phyloP scores from a whole-genome alignment of 305 asterid genomes.

The Solanum aculeatissimum region DNA sequence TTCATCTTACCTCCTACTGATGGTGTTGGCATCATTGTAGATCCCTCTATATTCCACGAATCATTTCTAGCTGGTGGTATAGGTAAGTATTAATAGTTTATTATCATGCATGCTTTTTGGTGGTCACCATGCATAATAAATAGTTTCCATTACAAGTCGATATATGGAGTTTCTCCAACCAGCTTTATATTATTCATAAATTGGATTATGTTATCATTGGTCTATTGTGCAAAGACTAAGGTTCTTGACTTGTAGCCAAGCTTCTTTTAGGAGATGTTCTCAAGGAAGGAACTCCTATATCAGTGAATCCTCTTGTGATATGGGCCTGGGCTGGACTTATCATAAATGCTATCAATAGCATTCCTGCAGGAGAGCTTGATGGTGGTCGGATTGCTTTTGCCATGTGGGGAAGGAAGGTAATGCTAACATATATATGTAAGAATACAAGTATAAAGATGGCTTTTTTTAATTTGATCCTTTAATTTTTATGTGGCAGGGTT shows the following conservation, averaged over 20 bases:
- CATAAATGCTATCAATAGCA: conserved; percentile 84
- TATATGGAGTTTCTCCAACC: background rate
- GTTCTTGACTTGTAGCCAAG: conserved; percentile 53
- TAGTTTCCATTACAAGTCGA: background rate
- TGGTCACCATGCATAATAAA: background rate
- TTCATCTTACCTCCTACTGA: conserved; percentile 83
- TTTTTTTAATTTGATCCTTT: no score
- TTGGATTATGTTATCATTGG: background rate
- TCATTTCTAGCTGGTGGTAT: conserved; percentile 86
- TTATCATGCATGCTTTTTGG: background rate
- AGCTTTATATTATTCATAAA: background rate
- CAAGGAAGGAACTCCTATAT: conserved; percentile 71
- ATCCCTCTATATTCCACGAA: conserved; percentile 82
- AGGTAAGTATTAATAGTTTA: conserved; percentile 34
- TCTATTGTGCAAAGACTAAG: background rate
- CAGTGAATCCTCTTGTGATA: conserved; percentile 74
- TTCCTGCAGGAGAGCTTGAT: conserved; percentile 97
- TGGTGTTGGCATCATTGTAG: conserved; percentile 68
- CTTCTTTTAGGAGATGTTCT: conserved; percentile 86
- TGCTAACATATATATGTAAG: background rate
- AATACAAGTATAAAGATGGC: background rate
- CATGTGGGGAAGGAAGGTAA: conserved; percentile 95
- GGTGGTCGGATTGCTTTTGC: conserved; percentile 93
- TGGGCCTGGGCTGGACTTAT: conserved; percentile 99
- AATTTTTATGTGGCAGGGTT: conserved; percentile 36